These are phyloP conservation scores for Candida ascalaphidarum DNA, from an alignment of 805 yeast species.

Conservation along the genomic window DNA sequence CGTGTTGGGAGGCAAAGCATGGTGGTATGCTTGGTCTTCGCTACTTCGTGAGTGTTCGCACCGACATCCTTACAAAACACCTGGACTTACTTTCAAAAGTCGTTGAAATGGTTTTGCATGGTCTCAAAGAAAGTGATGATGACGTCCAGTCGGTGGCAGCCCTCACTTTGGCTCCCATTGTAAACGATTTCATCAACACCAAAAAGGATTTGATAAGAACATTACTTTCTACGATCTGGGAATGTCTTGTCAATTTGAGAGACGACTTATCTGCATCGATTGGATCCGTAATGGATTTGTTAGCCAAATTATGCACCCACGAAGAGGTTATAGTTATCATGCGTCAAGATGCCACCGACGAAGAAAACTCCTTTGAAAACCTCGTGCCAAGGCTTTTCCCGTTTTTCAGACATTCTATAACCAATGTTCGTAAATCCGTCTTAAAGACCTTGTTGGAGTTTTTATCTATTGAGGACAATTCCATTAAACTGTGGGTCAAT, in stretches of 20 bases:
- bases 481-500: conserved; percentile 65
- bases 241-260: conserved; percentile 69
- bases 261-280: conserved; percentile 94
- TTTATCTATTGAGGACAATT: conserved; percentile 45
- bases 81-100: conserved; percentile 59
- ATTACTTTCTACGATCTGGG: conserved; percentile 75
- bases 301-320: conserved; percentile 81
- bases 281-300: conserved; percentile 90
- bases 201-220: conserved; percentile 43
- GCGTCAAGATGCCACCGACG: conserved; percentile 48
- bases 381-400: conserved; percentile 91
- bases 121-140: conserved; percentile 70
- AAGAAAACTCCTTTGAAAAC: conserved; percentile 53
- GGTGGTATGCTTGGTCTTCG: conserved; percentile 94
- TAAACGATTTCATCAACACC: conserved; percentile 72
- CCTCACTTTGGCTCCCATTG: conserved; percentile 83
- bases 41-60: conserved; percentile 84
- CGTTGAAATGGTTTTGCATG: conserved; percentile 79
- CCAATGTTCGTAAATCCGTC: conserved; percentile 85
- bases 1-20: conserved; percentile 94
- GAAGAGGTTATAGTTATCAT: conserved; percentile 67
- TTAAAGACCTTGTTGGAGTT: conserved; percentile 74
- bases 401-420: conserved; percentile 86
- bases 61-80: conserved; percentile 60
- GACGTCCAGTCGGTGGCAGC: conserved; percentile 98